Percentiles rank a stretch among this genome's conserved stretches.
phyloP scores from a whole-genome alignment of 768 basidiomycete species.

The Phylloporus sp. region DNA sequence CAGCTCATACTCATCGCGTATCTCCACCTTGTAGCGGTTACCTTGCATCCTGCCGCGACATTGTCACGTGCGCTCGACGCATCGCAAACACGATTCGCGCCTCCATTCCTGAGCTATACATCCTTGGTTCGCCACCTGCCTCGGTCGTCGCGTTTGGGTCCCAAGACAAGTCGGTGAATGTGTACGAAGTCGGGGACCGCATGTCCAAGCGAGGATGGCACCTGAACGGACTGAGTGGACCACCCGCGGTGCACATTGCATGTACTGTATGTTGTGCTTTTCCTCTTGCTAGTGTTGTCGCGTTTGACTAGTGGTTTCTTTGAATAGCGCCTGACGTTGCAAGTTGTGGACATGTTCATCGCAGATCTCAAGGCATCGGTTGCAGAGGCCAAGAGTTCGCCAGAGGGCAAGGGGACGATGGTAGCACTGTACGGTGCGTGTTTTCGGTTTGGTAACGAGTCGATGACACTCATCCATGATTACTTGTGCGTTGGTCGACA shows the following conservation, averaged over 20 bases:
- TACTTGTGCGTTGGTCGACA: too few relatives aligned
- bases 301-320: not conserved
- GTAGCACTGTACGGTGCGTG: constrained; percentile 82
- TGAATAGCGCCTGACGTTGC: constrained; percentile 76
- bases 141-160: constrained; percentile 89
- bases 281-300: not conserved
- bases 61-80: constrained; percentile 68
- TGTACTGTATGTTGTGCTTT: constrained; percentile 64
- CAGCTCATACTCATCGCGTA: not conserved
- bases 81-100: constrained; percentile 65
- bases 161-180: constrained; percentile 48
- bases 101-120: constrained; percentile 77
- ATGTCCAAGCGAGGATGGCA: constrained; percentile 91
- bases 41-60: constrained; percentile 75
- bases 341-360: constrained; percentile 72
- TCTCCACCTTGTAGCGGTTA: constrained; percentile 60
- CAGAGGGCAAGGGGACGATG: constrained; percentile 80
- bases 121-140: constrained; percentile 86
- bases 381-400: constrained; percentile 56
- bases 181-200: constrained; percentile 86
- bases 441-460: constrained; percentile 1
- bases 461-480: not conserved
- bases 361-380: constrained; percentile 80
- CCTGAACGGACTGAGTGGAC: constrained; percentile 76
- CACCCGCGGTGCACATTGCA: constrained; percentile 88